These are phyloP conservation scores for Ustilago tritici DNA, from an alignment of 1,284 basidiomycete species.

Conservation along the genomic window DNA sequence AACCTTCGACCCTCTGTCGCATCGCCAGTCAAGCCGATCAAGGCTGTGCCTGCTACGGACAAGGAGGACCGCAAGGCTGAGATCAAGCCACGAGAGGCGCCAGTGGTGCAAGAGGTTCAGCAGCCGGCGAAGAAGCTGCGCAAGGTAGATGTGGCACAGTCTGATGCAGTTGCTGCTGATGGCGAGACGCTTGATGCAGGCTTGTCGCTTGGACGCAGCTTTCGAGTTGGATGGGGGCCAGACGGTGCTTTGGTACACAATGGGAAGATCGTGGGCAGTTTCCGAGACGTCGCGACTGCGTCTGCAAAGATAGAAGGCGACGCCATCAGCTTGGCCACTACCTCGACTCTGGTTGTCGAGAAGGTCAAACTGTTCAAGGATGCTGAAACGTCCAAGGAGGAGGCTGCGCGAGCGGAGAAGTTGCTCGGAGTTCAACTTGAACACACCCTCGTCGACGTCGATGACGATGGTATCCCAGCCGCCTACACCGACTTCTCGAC, in stretches of 20 bases:
- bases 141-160: slow-evolving; percentile 68
- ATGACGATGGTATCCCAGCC: slow-evolving; percentile 72
- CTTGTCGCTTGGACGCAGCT: slow-evolving; percentile 85
- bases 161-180: slow-evolving; percentile 77
- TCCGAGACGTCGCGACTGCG: slow-evolving; percentile 1
- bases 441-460: slow-evolving; percentile 77
- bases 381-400: slow-evolving; percentile 28
- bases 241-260: slow-evolving; percentile 81
- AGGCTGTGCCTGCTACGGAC: neutral
- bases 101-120: slow-evolving; percentile 21
- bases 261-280: slow-evolving; percentile 70
- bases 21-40: slow-evolving; percentile 9
- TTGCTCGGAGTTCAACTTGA: slow-evolving; percentile 84
- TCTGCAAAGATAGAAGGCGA: slow-evolving; percentile 22
- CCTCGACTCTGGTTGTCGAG: slow-evolving; percentile 44
- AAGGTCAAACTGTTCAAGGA: slow-evolving; percentile 58
- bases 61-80: slow-evolving; percentile 17
- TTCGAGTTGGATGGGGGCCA: slow-evolving; percentile 90
- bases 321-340: slow-evolving; percentile 15
- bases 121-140: slow-evolving; percentile 58
- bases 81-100: slow-evolving; percentile 12
- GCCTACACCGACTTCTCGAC: slow-evolving; percentile 74
- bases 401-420: slow-evolving; percentile 71
- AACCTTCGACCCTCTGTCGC: slow-evolving; percentile 19
- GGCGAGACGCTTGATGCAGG: slow-evolving; percentile 82